A percentile compares a stretch with the other conserved stretches of the same genome.
phyloP scores from a whole-genome alignment of 164 flowering plant species.

The Aristolochia contorta region DNA sequence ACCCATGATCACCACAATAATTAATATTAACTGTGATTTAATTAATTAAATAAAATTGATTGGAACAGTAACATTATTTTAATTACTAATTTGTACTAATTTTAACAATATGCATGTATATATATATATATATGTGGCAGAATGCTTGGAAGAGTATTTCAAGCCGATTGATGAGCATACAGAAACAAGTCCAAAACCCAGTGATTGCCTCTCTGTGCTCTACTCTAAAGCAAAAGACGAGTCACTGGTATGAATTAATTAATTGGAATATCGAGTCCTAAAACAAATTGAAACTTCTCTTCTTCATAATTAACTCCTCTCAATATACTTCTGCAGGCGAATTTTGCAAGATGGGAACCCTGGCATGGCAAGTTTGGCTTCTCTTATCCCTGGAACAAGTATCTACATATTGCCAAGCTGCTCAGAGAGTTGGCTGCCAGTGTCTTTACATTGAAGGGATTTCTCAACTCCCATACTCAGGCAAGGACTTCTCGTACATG shows the following conservation, averaged over 20 bases:
- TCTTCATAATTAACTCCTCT: not conserved
- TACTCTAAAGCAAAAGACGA: conserved; percentile 65
- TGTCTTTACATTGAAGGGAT: conserved; percentile 29
- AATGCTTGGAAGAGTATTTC: conserved; percentile 38
- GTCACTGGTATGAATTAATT: conserved; percentile 36
- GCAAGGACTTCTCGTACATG: no score
- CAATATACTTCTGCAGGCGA: conserved; percentile 41
- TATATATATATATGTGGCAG: conserved; percentile 7
- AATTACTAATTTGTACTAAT: no score
- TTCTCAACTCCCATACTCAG: conserved; percentile 45
- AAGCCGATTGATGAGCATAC: conserved; percentile 11
- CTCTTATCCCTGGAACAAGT: conserved; percentile 60
- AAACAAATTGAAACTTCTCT: not conserved
- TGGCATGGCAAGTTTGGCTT: conserved; percentile 85
- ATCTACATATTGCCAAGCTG: conserved; percentile 43
- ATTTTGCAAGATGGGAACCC: conserved; percentile 87
- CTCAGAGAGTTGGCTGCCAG: conserved; percentile 55
- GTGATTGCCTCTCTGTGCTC: conserved; percentile 38
- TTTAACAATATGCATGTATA: no score
- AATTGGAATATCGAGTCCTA: no score
- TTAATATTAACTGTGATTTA: no score
- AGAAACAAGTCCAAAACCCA: conserved; percentile 13
- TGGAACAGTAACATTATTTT: no score
- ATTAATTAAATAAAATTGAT: no score
- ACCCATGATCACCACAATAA: no score